Conservation (phyloP, 2,329 filamentous ascomycete genomes). For the Penicillium sp. region DNA sequence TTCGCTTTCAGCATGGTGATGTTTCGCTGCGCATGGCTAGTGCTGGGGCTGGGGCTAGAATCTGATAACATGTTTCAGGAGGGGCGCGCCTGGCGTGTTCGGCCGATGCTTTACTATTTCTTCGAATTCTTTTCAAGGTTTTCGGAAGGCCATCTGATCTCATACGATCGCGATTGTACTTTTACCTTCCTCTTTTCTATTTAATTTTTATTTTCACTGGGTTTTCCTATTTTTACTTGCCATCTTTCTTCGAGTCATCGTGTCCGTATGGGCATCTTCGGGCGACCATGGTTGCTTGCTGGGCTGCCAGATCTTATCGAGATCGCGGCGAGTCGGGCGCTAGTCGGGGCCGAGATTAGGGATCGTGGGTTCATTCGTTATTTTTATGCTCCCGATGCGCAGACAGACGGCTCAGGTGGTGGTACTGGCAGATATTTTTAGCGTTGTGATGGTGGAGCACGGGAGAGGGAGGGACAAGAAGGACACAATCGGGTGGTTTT, state of each 20-base stretch:
- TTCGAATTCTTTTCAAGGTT: not conserved
- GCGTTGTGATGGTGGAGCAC: not conserved
- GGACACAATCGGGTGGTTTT: not conserved
- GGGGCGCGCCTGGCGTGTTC: conserved; percentile 1
- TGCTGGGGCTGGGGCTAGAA: conserved; percentile 14
- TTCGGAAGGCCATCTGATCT: not conserved
- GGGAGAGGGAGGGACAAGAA: not conserved
- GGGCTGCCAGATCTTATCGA: not conserved
- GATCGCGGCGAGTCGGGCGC: conserved; percentile 4
- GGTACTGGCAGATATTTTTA: conserved; percentile 5
- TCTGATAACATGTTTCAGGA: not conserved
- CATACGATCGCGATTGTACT: not conserved
- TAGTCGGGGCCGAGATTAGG: not conserved
- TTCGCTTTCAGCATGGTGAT: conserved; percentile 34
- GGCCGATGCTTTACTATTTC: conserved; percentile 3
- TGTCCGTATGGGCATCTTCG: not conserved
- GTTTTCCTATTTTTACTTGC: not conserved
- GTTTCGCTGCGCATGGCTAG: conserved; percentile 32
- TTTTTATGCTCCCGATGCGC: not conserved
- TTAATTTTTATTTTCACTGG: not conserved
- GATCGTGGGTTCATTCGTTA: not conserved
- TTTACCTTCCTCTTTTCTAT: not conserved
- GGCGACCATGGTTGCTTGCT: not conserved
- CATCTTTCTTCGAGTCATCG: not conserved
- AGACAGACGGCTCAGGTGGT: not conserved